phyloP scores from a whole-genome alignment of 169 alveolate species.

The Cyclospora cayetanensis region DNA sequence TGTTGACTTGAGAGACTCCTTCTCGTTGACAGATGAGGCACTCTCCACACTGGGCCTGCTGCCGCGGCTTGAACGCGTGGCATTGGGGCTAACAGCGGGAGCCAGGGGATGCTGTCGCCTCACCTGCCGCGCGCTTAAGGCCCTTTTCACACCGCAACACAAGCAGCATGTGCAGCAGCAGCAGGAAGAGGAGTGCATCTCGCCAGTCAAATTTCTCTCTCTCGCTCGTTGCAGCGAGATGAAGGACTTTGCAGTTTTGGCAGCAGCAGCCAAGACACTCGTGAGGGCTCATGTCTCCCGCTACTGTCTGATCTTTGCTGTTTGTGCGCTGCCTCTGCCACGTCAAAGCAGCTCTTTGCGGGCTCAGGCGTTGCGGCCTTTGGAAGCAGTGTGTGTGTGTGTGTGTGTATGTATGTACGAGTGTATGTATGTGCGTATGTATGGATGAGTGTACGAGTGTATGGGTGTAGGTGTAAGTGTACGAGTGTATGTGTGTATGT shows the following conservation, averaged over 20 bases:
- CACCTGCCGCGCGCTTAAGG: constrained; percentile 19
- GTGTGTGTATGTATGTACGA: not conserved
- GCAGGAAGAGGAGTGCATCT: constrained; percentile 7
- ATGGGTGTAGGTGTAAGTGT: no score
- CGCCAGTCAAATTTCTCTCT: constrained; percentile 27
- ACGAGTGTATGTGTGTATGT: no score
- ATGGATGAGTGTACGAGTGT: not conserved
- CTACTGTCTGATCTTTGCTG: not conserved
- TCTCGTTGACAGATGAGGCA: constrained; percentile 51
- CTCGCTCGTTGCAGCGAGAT: constrained; percentile 61
- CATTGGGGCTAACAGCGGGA: constrained; percentile 55
- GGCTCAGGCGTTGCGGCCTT: no score
- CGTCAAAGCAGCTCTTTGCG: not conserved
- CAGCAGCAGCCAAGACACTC: constrained; percentile 21
- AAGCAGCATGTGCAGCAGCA: constrained; percentile 27
- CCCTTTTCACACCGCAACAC: constrained; percentile 44
- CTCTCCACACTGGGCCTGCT: constrained; percentile 29
- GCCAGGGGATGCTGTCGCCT: constrained; percentile 62
- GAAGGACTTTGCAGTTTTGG: constrained; percentile 46
- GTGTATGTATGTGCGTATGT: no score
- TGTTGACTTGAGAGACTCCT: constrained; percentile 31
- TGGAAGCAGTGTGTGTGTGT: not conserved
- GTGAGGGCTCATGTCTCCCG: not conserved
- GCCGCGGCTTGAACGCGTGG: constrained; percentile 50
- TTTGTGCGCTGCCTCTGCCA: not conserved